These are phyloP conservation scores for Ophiorrhiza pumila DNA, from an alignment of 257 asterid species.

Conservation along the genomic window DNA sequence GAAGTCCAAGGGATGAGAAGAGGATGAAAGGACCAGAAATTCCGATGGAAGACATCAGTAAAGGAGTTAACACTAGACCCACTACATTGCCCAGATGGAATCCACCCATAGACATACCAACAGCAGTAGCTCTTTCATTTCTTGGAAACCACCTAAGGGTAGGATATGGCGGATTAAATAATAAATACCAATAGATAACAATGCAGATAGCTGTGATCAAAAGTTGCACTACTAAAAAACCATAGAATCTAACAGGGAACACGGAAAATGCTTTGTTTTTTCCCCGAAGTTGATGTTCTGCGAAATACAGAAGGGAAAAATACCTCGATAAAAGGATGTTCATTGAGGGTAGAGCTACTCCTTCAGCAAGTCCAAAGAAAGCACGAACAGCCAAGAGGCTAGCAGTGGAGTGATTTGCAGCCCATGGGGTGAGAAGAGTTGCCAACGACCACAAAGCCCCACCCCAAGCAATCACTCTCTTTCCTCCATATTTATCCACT, in stretches of 20 bases:
- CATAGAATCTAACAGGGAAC: neutral
- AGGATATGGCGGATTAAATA: slow-evolving; percentile 11
- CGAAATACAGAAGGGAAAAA: no score
- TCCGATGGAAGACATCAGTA: slow-evolving; percentile 64
- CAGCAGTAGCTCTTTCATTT: slow-evolving; percentile 87
- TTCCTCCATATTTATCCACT: slow-evolving; percentile 89
- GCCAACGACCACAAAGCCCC: slow-evolving; percentile 93
- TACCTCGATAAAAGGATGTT: slow-evolving; percentile 83
- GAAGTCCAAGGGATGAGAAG: slow-evolving; percentile 76
- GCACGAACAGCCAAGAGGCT: slow-evolving; percentile 82
- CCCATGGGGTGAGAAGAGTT: slow-evolving; percentile 92
- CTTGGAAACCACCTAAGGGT: slow-evolving; percentile 79
- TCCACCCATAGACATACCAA: slow-evolving; percentile 96
- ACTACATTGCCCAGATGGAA: slow-evolving; percentile 91
- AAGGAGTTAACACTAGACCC: slow-evolving; percentile 78
- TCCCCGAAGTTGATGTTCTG: neutral
- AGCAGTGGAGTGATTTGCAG: slow-evolving; percentile 85
- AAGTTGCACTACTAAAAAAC: neutral
- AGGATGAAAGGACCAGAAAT: slow-evolving; percentile 80
- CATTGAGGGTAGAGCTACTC: slow-evolving; percentile 95
- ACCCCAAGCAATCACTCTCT: slow-evolving; percentile 84
- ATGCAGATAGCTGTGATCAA: neutral
- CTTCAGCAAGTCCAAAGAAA: slow-evolving; percentile 94
- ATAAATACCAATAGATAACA: neutral
- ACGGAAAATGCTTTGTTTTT: neutral